Evolutionary conservation across 2,329 filamentous ascomycete species (phyloP), one percentile per base, ranked within the genome.

Genomic region (Trichothecium roseum): DNA sequence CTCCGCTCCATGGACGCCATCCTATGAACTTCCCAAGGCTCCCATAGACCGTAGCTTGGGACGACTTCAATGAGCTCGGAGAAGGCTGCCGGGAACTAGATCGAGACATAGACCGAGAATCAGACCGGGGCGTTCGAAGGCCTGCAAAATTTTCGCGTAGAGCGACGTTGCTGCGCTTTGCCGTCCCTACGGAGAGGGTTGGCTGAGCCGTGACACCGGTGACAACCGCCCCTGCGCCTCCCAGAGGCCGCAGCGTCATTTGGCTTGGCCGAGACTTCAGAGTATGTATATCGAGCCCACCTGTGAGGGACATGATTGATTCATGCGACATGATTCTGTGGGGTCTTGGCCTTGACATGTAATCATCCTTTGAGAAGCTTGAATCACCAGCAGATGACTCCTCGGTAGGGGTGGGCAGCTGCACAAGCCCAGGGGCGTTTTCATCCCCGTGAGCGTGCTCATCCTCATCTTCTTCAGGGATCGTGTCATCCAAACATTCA

Each of bases 281-380:
- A 0, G 83, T 87, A 54, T 94, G 87, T 34, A 94, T 93, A 52
- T 95, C 89, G 54, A 94, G 80, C 3, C 87, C 87, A 4, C 86
- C 87, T 0, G 80, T 76, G 2, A 94, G 72, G 0, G 88, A 95
- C 45, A 95, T 73, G 41, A 95, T 79, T 14, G 85, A 94, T 53
- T 95, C 88, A 47, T 94, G 86, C 2, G 88, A 94, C 2, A 77
- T 53, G 3, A 77, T 69, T 22, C 81, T 78, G 28, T 75, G 81
- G 4, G 88, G 57, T 2, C 58, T 56, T 36, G 60, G 63, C 37
- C 54, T 56, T 45, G 62, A 59, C 45, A 49, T 55, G 42, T 43
- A 54, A 36, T 57, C 58, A 31, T 54, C 56, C 43, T 50, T 50
- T 35, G 46, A 57, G 29, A 40, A 45, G 29, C 53, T 49, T 4